Base-by-base conservation (phyloP, 108 stramenopile species). In the Cylindrotheca fusiformis region DNA sequence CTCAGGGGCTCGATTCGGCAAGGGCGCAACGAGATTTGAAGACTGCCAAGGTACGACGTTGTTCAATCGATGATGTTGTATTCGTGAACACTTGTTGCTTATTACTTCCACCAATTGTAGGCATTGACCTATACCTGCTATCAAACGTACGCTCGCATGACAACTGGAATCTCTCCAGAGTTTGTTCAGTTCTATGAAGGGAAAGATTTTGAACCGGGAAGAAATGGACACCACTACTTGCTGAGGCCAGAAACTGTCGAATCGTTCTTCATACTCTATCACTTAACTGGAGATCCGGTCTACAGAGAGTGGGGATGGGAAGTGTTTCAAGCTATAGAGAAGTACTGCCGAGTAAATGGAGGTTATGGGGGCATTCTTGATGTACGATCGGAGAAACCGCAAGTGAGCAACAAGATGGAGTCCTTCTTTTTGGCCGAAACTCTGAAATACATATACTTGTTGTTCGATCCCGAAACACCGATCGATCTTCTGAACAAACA, bases 231-330 rank as follows among this genome's bases (percentile, higher is more conserved):
- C 12, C 90, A 84, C 55, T 95, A 97, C 67, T 74, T 96, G 36
- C 65, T 99, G 29, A 76, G 98, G 23, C 96, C 97, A 8, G 98
- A 97, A 71, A 79, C 89, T 8, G 90, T 95, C 10, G 97, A 98
- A 50, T 70, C 64, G 32, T 72, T 83, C 32, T 82, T 83, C 52
- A 61, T 87, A 55, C 59, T 87, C 30, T 62, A 83, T 53, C 86
- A 89, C 52, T 50, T 94, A 14, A 97, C 96, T 4, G 93, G 93
- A 12, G 94, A 97, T 82, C 95, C 95, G 24, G 80, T 95, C 28
- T 98, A 96, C 75, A 75, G 97, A 12, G 96, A 99, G 63, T 99
- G 97, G 96, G 94, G 95, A 24, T 97, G 96, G 96, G 90, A 97
- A 65, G 79, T 97, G 5, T 98, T 91, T 57, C 80, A 90, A 72